Evolutionary conservation across 2,329 filamentous ascomycete genomes (phyloP).

Genomic region (Dactylellina parvicollis): DNA sequence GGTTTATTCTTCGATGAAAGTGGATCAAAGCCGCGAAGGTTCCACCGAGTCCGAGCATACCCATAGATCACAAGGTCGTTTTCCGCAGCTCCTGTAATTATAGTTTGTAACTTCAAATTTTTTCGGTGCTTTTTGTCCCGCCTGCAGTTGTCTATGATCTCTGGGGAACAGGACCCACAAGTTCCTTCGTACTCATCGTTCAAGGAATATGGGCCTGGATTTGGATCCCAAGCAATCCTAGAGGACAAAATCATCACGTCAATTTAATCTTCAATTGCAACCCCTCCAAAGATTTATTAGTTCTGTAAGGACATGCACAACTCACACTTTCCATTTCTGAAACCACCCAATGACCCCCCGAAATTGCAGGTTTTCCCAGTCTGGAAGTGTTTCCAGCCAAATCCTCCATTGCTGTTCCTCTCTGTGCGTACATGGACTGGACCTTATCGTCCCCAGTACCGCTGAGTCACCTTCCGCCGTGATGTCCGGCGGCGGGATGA

Average conservation of each 20-base stretch:
- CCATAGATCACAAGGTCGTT: neutral
- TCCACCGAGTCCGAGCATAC: neutral
- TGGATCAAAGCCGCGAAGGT: neutral
- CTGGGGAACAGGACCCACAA: too few species aligned
- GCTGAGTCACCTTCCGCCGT: neutral
- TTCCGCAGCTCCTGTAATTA: neutral
- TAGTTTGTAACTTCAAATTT: neutral
- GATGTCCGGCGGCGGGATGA: neutral
- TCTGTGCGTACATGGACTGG: neutral
- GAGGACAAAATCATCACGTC: too few species aligned
- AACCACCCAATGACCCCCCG: neutral
- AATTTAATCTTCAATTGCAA: too few species aligned
- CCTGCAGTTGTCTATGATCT: too few species aligned
- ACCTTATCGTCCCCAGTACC: neutral
- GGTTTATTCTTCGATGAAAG: neutral
- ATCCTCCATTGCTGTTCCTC: neutral
- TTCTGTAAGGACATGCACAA: neutral
- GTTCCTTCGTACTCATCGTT: too few species aligned
- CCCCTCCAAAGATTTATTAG: neutral
- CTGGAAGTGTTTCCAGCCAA: neutral
- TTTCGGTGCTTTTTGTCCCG: neutral
- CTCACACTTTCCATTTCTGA: slow-evolving; percentile 9
- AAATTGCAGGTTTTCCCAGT: neutral
- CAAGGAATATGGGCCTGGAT: too few species aligned
- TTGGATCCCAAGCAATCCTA: neutral